phyloP scores from a whole-genome alignment of 257 asterid species.

The Agastache rugosa region DNA sequence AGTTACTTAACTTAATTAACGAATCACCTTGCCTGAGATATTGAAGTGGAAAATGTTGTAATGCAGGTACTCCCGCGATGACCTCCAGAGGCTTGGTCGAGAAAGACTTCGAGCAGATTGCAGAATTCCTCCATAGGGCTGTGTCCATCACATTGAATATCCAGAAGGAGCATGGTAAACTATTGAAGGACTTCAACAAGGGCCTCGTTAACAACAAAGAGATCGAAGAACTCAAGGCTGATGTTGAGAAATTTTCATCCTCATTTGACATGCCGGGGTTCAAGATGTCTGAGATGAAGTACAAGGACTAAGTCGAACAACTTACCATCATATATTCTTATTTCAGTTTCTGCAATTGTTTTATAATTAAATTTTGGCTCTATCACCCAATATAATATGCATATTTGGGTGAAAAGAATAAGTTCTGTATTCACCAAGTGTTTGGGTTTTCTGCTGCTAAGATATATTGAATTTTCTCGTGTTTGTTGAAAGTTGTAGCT shows the following conservation, averaged over 20 bases:
- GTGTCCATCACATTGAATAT: slow-evolving; percentile 79
- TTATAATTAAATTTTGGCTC: slow-evolving; percentile 37
- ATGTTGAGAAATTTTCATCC: slow-evolving; percentile 82
- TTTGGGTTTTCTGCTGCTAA: not conserved
- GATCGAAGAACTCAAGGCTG: slow-evolving; percentile 90
- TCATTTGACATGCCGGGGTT: slow-evolving; percentile 95
- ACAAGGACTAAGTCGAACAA: slow-evolving; percentile 56
- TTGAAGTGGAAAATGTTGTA: slow-evolving; percentile 4
- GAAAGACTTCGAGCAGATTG: slow-evolving; percentile 97
- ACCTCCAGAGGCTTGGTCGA: slow-evolving; percentile 93
- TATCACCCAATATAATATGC: slow-evolving; percentile 9
- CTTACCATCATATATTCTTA: not conserved
- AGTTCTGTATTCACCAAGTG: slow-evolving; percentile 16
- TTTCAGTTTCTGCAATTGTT: slow-evolving; percentile 23
- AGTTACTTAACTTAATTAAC: not conserved
- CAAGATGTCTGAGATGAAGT: slow-evolving; percentile 91
- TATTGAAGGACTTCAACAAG: slow-evolving; percentile 94
- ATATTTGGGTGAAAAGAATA: slow-evolving; percentile 32
- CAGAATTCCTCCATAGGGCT: slow-evolving; percentile 91
- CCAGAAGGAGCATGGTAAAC: slow-evolving; percentile 89
- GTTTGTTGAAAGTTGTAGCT: slow-evolving; percentile 30
- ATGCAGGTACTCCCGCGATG: slow-evolving; percentile 95
- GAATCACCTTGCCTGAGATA: not conserved
- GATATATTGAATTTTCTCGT: slow-evolving; percentile 17
- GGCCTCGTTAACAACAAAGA: slow-evolving; percentile 87